These are phyloP conservation scores for Boletellus ananiceps DNA, from an alignment of 768 basidiomycete species.

Conservation along the genomic window DNA sequence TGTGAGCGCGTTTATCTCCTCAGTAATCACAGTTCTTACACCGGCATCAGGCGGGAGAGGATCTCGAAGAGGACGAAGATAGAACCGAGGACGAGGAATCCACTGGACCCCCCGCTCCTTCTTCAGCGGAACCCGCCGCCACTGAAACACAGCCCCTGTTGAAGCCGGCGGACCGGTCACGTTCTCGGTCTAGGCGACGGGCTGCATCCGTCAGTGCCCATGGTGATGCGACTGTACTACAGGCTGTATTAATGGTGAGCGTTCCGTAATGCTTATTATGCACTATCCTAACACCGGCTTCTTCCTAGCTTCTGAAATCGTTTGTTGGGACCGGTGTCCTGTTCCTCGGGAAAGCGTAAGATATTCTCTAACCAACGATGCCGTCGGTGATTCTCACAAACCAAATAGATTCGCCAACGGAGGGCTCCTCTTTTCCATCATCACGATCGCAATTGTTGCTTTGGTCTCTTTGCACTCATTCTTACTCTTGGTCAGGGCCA, in stretches of 20 bases:
- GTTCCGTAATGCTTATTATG: not conserved
- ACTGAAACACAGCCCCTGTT: conserved; percentile 60
- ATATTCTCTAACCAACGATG: not conserved
- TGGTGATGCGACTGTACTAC: conserved; percentile 86
- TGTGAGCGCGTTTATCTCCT: conserved; percentile 45
- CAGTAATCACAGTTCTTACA: not conserved
- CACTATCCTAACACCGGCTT: conserved; percentile 1
- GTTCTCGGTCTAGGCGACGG: conserved; percentile 52
- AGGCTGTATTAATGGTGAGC: conserved; percentile 89
- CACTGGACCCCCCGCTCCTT: conserved; percentile 23
- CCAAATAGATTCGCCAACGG: conserved; percentile 84
- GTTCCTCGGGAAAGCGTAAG: conserved; percentile 90
- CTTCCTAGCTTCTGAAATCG: conserved; percentile 74
- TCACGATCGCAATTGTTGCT: conserved; percentile 78
- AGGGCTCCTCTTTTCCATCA: conserved; percentile 81
- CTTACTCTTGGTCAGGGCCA: conserved; percentile 82
- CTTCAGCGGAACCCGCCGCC: conserved; percentile 3
- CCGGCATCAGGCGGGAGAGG: conserved; percentile 73
- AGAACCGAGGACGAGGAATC: conserved; percentile 55
- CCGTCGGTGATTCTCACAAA: conserved; percentile 4
- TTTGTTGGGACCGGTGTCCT: conserved; percentile 95
- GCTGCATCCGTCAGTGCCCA: conserved; percentile 54
- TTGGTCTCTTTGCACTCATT: conserved; percentile 89
- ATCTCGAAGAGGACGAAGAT: conserved; percentile 83
- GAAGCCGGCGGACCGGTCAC: conserved; percentile 34